Percentiles rank a stretch among this genome's conserved stretches.
Evolutionary conservation across 1,284 basidiomycete species (phyloP).

Genomic region (Garcileccinum viscosum): DNA sequence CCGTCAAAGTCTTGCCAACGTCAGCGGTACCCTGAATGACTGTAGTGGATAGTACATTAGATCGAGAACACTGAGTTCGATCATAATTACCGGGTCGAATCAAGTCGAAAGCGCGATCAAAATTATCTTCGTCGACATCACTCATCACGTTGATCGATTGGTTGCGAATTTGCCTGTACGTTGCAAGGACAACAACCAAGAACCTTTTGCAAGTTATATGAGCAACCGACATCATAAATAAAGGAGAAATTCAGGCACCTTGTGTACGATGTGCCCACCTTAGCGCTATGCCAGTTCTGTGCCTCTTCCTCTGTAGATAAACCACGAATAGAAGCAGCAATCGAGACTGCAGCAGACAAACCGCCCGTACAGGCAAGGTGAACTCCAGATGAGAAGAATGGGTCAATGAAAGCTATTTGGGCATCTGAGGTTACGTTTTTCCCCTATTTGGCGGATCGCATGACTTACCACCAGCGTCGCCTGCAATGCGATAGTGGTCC

Average conservation of each 20-base stretch:
- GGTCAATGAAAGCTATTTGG: not conserved
- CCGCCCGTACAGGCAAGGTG: too few species aligned
- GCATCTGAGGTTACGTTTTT: not conserved
- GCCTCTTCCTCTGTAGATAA: not conserved
- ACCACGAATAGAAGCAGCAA: not conserved
- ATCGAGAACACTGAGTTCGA: not conserved
- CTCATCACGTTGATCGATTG: conserved; percentile 39
- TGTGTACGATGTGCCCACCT: not conserved
- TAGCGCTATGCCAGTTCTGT: not conserved
- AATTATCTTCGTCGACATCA: too few species aligned
- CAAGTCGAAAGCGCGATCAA: conserved; percentile 48
- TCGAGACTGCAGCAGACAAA: too few species aligned
- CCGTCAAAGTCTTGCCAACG: conserved; percentile 34
- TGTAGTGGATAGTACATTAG: conserved; percentile 6
- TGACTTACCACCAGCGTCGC: not conserved
- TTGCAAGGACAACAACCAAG: conserved; percentile 51
- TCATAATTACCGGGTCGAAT: conserved; percentile 48
- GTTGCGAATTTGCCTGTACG: conserved; percentile 38
- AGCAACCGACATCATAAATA: not conserved
- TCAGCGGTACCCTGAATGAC: conserved; percentile 43
- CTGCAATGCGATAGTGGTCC: too few species aligned
- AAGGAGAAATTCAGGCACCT: not conserved
- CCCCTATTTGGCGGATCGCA: too few species aligned
- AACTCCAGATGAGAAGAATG: not conserved
- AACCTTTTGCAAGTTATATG: conserved; percentile 41